Evolutionary conservation across 176 grass and related monocot species (phyloP).

Genomic region (Eragrostis curvula): DNA sequence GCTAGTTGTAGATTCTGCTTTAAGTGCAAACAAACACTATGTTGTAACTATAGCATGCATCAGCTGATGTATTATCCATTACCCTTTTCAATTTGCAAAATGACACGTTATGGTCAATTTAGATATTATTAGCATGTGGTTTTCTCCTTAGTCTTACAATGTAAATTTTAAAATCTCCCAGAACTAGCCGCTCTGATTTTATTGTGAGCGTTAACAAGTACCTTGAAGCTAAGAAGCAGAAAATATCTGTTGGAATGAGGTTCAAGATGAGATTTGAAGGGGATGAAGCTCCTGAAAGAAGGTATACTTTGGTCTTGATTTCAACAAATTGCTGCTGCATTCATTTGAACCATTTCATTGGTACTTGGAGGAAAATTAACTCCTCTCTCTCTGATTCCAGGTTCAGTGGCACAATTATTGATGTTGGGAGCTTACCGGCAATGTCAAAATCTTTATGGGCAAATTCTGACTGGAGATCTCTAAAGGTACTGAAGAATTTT

Average conservation of each 20-base stretch:
- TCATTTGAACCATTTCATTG: constrained; percentile 10
- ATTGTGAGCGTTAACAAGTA: constrained; percentile 91
- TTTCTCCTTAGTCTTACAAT: neutral
- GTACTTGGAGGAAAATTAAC: constrained; percentile 8
- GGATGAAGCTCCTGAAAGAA: constrained; percentile 87
- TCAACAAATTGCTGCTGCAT: constrained; percentile 29
- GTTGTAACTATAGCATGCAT: constrained; percentile 20
- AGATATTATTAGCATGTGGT: neutral
- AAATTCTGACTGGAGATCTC: constrained; percentile 92
- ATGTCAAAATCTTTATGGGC: constrained; percentile 68
- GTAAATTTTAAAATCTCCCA: constrained; percentile 41
- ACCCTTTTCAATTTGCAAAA: constrained; percentile 15
- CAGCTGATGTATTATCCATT: neutral
- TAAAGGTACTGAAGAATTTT: constrained; percentile 65
- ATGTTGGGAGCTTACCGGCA: constrained; percentile 53
- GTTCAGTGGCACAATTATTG: constrained; percentile 93
- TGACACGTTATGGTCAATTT: constrained; percentile 7
- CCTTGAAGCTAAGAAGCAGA: constrained; percentile 86
- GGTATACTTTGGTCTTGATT: constrained; percentile 49
- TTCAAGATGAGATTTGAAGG: constrained; percentile 99
- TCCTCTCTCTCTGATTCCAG: constrained; percentile 52
- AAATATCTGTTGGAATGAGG: constrained; percentile 84
- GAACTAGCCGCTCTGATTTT: constrained; percentile 90
- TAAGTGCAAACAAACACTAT: constrained; percentile 4
- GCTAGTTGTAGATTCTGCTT: constrained; percentile 6